Conservation (phyloP, 805 yeast genomes). For the Myxozyma geophila region DNA sequence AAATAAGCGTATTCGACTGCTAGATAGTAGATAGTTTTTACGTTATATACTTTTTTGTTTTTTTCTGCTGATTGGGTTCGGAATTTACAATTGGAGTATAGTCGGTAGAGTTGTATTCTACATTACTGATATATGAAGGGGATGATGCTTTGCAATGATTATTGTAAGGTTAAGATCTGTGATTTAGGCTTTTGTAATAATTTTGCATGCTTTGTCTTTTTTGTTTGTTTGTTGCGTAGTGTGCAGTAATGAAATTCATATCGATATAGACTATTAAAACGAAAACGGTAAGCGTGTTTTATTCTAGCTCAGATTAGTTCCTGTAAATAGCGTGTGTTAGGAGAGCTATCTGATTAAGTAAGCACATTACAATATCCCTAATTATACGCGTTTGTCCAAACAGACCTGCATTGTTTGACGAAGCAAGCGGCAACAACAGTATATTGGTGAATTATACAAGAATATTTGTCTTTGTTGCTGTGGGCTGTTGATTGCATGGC, state of each 20-base stretch:
- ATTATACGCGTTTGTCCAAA: background rate
- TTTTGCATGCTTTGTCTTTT: background rate
- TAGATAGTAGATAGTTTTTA: background rate
- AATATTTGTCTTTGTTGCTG: too few species aligned
- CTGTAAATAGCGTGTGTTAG: background rate
- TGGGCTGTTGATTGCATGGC: too few species aligned
- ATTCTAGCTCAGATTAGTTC: too few species aligned
- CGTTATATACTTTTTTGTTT: background rate
- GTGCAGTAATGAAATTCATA: background rate
- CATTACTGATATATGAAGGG: background rate
- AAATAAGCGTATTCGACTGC: slow-evolving; percentile 27
- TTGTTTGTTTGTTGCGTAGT: background rate
- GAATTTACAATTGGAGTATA: background rate
- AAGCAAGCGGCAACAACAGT: too few species aligned
- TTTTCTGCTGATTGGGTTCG: background rate
- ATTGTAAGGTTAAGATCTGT: background rate
- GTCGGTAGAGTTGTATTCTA: slow-evolving; percentile 1
- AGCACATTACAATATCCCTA: background rate
- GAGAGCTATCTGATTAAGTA: background rate
- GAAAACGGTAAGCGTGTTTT: background rate
- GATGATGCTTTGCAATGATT: too few species aligned
- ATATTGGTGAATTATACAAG: too few species aligned
- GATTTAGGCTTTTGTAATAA: background rate
- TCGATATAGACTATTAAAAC: background rate
- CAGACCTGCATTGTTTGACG: too few species aligned